Conservation (phyloP, 805 yeast species). For the Hanseniaspora lindneri region DNA sequence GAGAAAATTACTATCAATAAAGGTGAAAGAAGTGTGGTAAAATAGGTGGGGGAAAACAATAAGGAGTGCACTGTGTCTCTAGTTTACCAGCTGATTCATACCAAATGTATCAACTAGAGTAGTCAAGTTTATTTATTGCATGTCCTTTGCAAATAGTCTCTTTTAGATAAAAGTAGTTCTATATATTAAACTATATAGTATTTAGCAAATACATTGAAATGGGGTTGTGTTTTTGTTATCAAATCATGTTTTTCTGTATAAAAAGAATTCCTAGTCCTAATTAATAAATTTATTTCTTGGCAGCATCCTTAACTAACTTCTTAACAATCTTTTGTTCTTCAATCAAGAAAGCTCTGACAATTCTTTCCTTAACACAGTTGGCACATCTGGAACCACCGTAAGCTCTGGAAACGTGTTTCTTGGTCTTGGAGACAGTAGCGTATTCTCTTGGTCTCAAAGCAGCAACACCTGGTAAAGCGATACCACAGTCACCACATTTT, state of each 20-base stretch:
- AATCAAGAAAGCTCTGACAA: conserved; percentile 97
- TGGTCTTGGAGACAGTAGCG: conserved; percentile 88
- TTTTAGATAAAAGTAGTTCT: background rate
- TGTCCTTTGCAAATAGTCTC: background rate
- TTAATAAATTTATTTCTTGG: conserved; percentile 37
- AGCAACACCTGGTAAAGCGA: conserved; percentile 73
- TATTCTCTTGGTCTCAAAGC: conserved; percentile 97
- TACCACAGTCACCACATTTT: conserved; percentile 82
- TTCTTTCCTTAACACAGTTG: conserved; percentile 98
- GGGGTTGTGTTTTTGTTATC: background rate
- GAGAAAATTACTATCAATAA: too few relatives aligned
- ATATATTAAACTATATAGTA: background rate
- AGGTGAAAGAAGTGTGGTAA: too few relatives aligned
- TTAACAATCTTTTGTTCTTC: conserved; percentile 99
- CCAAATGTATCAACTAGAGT: too few relatives aligned
- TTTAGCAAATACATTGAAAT: conserved; percentile 1
- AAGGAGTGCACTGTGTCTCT: too few relatives aligned
- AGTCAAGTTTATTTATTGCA: background rate
- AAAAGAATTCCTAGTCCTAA: conserved; percentile 22
- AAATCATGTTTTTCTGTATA: background rate
- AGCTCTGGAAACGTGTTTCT: conserved; percentile 97
- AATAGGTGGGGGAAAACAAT: too few relatives aligned
- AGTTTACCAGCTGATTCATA: too few relatives aligned
- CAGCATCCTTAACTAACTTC: conserved; percentile 96
- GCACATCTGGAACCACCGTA: conserved; percentile 99